Percentiles rank a stretch among this genome's conserved stretches.
phyloP scores from a whole-genome alignment of 192 early-diverging fungal genomes.

The Coemansia sp. region DNA sequence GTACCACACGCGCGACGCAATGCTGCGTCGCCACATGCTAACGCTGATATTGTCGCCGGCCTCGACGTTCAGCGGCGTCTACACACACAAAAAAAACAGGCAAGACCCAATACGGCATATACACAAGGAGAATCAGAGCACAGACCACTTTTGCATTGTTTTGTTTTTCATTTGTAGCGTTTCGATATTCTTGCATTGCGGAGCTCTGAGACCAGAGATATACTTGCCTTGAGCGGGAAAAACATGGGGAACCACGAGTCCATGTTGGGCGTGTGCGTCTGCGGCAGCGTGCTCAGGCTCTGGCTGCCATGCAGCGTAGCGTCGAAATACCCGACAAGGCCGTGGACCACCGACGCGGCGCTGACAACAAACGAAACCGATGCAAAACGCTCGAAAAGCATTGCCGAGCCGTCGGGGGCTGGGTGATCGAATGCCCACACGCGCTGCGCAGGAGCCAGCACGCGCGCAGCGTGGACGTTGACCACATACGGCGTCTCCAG shows the following conservation, averaged over 20 bases:
- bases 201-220: background rate
- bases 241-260: constrained; percentile 99
- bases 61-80: constrained; percentile 68
- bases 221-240: constrained; percentile 74
- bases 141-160: too few relatives aligned
- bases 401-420: constrained; percentile 33
- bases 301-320: constrained; percentile 85
- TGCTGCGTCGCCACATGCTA: constrained; percentile 85
- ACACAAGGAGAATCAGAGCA: constrained; percentile 10
- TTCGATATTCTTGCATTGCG: background rate
- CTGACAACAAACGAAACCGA: constrained; percentile 59
- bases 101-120: constrained; percentile 6
- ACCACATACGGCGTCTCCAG: constrained; percentile 98
- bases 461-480: constrained; percentile 78
- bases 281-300: constrained; percentile 76
- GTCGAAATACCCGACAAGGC: constrained; percentile 97
- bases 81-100: background rate
- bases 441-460: constrained; percentile 68
- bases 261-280: constrained; percentile 89
- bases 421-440: constrained; percentile 88
- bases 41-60: constrained; percentile 62
- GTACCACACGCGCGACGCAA: constrained; percentile 89
- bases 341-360: constrained; percentile 76
- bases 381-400: constrained; percentile 48
- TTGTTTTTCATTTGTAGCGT: background rate